phyloP scores from a whole-genome alignment of 2,329 filamentous ascomycete species.

The Aspergillus quadrilineatus region DNA sequence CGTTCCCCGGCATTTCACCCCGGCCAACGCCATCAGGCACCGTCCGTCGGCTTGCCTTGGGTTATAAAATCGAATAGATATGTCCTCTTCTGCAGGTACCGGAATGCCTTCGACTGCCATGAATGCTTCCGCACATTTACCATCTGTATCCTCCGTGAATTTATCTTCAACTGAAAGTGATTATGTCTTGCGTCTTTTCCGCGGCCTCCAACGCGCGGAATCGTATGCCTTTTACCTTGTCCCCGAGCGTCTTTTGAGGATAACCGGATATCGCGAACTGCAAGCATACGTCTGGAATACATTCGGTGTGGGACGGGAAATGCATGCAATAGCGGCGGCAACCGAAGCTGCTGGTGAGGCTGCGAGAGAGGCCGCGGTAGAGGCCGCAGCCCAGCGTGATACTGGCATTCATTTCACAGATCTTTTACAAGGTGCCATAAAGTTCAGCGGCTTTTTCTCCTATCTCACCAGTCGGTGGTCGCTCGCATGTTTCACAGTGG shows the following conservation, averaged over 20 bases:
- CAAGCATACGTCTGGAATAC: conserved; percentile 26
- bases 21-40: background rate
- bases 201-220: conserved; percentile 38
- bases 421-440: conserved; percentile 57
- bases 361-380: conserved; percentile 33
- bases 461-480: conserved; percentile 94
- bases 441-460: conserved; percentile 80
- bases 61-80: conserved; percentile 7
- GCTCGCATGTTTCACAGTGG: conserved; percentile 77
- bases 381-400: conserved; percentile 30
- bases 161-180: conserved; percentile 32
- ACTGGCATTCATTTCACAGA: conserved; percentile 43
- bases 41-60: background rate
- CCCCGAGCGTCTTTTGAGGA: conserved; percentile 33
- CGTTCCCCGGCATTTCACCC: background rate
- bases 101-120: conserved; percentile 23
- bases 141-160: conserved; percentile 24
- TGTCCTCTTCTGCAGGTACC: conserved; percentile 26
- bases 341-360: conserved; percentile 38
- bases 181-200: conserved; percentile 37
- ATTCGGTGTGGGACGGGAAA: conserved; percentile 25
- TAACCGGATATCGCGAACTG: conserved; percentile 30
- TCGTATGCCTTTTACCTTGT: conserved; percentile 36
- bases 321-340: conserved; percentile 43
- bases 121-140: conserved; percentile 15